Percentiles rank a stretch among this genome's conserved stretches.
Conservation (phyloP, 352 stramenopile species). For the Globisporangium middletonii region DNA sequence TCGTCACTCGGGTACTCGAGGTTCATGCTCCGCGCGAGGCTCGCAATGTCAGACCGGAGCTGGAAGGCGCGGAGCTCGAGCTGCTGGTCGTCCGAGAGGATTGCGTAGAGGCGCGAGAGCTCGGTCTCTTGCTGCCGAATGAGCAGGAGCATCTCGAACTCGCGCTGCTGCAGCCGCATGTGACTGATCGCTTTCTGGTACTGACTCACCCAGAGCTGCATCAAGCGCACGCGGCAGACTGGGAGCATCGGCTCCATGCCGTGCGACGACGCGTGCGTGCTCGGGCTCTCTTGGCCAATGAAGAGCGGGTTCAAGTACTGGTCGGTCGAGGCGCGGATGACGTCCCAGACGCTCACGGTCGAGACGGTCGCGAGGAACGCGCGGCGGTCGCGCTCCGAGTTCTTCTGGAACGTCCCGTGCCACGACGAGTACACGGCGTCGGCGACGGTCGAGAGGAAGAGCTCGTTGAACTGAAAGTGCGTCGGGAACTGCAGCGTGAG, state of each 20-base stretch:
- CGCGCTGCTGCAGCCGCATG: slow-evolving; percentile 82
- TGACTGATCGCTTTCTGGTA: slow-evolving; percentile 87
- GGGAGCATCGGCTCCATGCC: slow-evolving; percentile 70
- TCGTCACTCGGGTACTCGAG: slow-evolving; percentile 49
- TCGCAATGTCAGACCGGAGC: slow-evolving; percentile 68
- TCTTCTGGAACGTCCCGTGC: slow-evolving; percentile 91
- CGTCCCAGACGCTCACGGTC: slow-evolving; percentile 80
- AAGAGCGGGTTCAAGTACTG: slow-evolving; percentile 82
- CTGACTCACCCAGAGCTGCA: slow-evolving; percentile 83
- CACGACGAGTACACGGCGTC: slow-evolving; percentile 97
- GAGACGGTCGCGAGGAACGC: slow-evolving; percentile 59
- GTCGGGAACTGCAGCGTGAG: slow-evolving; percentile 95
- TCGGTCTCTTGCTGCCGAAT: slow-evolving; percentile 80
- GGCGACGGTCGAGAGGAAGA: slow-evolving; percentile 89
- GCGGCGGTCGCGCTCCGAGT: slow-evolving; percentile 73
- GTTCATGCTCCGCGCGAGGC: slow-evolving; percentile 67
- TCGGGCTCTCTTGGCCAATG: slow-evolving; percentile 30
- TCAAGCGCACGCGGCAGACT: slow-evolving; percentile 79
- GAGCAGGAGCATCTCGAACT: slow-evolving; percentile 79
- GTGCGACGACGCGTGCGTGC: slow-evolving; percentile 3
- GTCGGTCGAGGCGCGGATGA: slow-evolving; percentile 76
- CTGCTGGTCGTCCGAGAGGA: slow-evolving; percentile 54
- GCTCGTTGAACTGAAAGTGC: slow-evolving; percentile 98
- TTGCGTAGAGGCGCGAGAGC: slow-evolving; percentile 55
- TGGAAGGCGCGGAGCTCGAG: slow-evolving; percentile 55